Percentiles rank a stretch among this genome's conserved stretches.
These are phyloP conservation scores for Podaxis sp. DNA, from an alignment of 768 basidiomycete genomes.

Conservation along the genomic window DNA sequence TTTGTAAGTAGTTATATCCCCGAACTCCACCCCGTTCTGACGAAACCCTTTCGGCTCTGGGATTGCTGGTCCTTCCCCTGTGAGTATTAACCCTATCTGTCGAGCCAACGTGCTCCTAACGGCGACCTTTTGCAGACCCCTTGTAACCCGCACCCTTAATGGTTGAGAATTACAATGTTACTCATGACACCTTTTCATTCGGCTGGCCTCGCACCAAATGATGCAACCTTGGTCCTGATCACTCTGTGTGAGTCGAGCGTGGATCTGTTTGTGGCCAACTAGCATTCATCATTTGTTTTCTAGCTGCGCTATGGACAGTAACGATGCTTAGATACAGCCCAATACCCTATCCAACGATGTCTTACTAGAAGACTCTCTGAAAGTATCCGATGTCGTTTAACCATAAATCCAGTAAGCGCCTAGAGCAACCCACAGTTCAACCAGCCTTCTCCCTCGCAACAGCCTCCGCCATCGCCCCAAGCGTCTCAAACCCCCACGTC, in stretches of 20 bases:
- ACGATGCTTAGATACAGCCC: not conserved
- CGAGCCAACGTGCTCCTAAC: not conserved
- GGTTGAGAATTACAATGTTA: not conserved
- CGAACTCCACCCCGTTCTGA: not conserved
- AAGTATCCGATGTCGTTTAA: no score
- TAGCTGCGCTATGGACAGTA: constrained; percentile 5
- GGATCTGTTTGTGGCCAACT: not conserved
- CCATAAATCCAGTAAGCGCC: not conserved
- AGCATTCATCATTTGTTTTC: not conserved
- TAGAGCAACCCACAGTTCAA: not conserved
- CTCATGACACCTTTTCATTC: constrained; percentile 1
- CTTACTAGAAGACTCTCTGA: no score
- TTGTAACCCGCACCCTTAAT: constrained; percentile 1
- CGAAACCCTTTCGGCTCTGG: constrained; percentile 13
- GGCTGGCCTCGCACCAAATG: constrained; percentile 25
- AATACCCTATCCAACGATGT: no score
- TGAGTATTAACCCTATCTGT: constrained; percentile 6
- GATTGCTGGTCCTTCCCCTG: constrained; percentile 19
- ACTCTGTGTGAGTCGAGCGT: constrained; percentile 16
- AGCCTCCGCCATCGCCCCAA: constrained; percentile 60
- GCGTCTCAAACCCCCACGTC: constrained; percentile 56
- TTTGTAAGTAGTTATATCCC: constrained; percentile 13
- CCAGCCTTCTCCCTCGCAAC: constrained; percentile 42
- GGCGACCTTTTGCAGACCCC: not conserved
- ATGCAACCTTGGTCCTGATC: constrained; percentile 23